A percentile compares a stretch with the other conserved stretches of the same genome.
phyloP scores from a whole-genome alignment of 2,329 filamentous ascomycete genomes.

The Periconia sp. region DNA sequence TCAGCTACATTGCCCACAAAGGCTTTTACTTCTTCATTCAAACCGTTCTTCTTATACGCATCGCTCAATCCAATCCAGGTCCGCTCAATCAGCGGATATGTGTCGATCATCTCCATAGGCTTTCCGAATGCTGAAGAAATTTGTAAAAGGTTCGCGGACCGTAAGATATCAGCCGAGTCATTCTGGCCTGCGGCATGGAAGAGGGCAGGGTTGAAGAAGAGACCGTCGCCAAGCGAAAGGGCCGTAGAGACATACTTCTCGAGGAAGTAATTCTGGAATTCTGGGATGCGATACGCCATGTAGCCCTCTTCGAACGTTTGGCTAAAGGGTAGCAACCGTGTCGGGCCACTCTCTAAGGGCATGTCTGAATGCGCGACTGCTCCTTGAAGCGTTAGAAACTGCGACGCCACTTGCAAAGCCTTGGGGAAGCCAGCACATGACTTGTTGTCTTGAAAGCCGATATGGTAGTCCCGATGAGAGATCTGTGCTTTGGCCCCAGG shows the following conservation, averaged over 20 bases:
- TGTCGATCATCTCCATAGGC: slow-evolving; percentile 67
- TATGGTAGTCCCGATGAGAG: slow-evolving; percentile 67
- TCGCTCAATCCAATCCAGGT: slow-evolving; percentile 52
- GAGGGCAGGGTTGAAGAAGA: slow-evolving; percentile 69
- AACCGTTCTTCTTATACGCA: slow-evolving; percentile 42
- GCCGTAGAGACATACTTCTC: slow-evolving; percentile 60
- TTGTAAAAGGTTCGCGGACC: slow-evolving; percentile 68
- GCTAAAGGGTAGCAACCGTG: slow-evolving; percentile 66
- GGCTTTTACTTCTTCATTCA: slow-evolving; percentile 52
- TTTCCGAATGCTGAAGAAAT: slow-evolving; percentile 68
- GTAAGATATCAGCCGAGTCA: slow-evolving; percentile 53
- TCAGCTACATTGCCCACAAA: slow-evolving; percentile 61
- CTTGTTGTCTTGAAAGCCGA: slow-evolving; percentile 64
- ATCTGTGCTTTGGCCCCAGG: slow-evolving; percentile 65
- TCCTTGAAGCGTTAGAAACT: slow-evolving; percentile 67
- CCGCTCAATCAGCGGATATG: slow-evolving; percentile 53
- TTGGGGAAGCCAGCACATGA: slow-evolving; percentile 55
- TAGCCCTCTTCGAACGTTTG: slow-evolving; percentile 64
- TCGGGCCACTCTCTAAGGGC: slow-evolving; percentile 64
- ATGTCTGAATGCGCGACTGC: slow-evolving; percentile 68
- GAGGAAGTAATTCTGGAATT: slow-evolving; percentile 63
- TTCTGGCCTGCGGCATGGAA: slow-evolving; percentile 70
- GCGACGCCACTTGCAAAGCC: slow-evolving; percentile 60
- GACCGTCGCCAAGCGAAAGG: slow-evolving; percentile 61
- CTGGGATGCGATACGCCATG: slow-evolving; percentile 60